phyloP scores from a whole-genome alignment of 331 rosid species.

The Pyrus hybrid region DNA sequence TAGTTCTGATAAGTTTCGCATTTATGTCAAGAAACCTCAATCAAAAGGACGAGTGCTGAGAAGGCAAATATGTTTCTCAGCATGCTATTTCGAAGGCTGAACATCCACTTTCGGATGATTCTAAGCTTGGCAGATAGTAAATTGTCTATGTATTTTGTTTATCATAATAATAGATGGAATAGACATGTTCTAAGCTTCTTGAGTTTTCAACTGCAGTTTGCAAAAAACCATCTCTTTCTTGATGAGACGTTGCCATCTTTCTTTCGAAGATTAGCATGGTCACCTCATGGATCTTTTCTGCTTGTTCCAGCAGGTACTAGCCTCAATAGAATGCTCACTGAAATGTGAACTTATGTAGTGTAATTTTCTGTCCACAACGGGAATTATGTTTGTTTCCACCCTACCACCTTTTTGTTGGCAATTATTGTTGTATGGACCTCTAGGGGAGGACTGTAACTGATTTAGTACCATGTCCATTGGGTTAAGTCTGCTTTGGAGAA shows the following conservation, averaged over 20 bases:
- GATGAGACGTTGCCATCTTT: constrained; percentile 91
- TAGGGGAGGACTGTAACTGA: background rate
- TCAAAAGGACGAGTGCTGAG: no score
- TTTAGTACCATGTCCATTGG: background rate
- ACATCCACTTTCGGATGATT: constrained; percentile 44
- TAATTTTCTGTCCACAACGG: background rate
- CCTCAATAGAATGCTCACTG: constrained; percentile 1
- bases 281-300: constrained; percentile 92
- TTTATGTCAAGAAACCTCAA: constrained; percentile 62
- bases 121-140: constrained; percentile 45
- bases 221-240: constrained; percentile 70
- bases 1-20: constrained; percentile 90
- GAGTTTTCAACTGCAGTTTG: constrained; percentile 42
- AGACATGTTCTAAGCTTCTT: constrained; percentile 14
- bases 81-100: constrained; percentile 75
- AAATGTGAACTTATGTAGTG: background rate
- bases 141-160: constrained; percentile 3
- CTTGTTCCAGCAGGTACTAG: constrained; percentile 85
- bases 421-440: background rate
- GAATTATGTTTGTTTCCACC: background rate
- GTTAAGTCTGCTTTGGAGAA: background rate
- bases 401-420: background rate
- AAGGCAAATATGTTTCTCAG: constrained; percentile 68
- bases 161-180: background rate
- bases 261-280: constrained; percentile 92